Base-by-base conservation (phyloP, 257 asterid species). In the Solanum piurae region DNA sequence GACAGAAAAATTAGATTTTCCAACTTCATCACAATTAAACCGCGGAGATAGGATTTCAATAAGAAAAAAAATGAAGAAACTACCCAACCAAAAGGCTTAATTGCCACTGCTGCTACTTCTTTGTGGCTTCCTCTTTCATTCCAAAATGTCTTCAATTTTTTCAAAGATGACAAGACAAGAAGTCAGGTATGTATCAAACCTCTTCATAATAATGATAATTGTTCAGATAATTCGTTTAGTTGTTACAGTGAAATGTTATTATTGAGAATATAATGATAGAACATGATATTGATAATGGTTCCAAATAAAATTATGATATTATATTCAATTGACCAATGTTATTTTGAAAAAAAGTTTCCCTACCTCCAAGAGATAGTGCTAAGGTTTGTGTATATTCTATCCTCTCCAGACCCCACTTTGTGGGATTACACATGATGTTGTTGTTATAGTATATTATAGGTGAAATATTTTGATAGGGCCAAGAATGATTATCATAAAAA, bases 11-110 rank as follows among this genome's bases (percentile, higher is more conserved):
- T 60, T 88, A 1, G 93, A 94, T 21, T 90, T 89, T 52, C 89
- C 94, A 10, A 88, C 93, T 34, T 25, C 88, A 12, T 85, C 91
- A 0, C 91, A 91, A 21, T 58, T 83, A 20, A 89, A 85, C 3
- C 87, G 92, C 34, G 94, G 95, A 12, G 90, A 94, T 31, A 91
- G 92, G 42, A 83, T 95, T 64, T 93, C 94, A 1, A 40, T 92
- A 10, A 82, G 92, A n/a, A 2, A 91, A 86, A 38, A 52, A 91
- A 90, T 82, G 80, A 64, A 10, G 93, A 86, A 44, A 38, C 55
- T 0, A 93, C 91, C 58, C 93, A 91, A 77, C 91, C 92, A 0
- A 87, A 83, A 55, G 64, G 64, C 64, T 55, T 55, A 18, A 55
- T 0, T 55, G 64, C 64, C 64, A 55, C 25, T 55, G 64, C 64